Conservation (phyloP, 306 rosid genomes). For the Sphenostylis stenocarpa region DNA sequence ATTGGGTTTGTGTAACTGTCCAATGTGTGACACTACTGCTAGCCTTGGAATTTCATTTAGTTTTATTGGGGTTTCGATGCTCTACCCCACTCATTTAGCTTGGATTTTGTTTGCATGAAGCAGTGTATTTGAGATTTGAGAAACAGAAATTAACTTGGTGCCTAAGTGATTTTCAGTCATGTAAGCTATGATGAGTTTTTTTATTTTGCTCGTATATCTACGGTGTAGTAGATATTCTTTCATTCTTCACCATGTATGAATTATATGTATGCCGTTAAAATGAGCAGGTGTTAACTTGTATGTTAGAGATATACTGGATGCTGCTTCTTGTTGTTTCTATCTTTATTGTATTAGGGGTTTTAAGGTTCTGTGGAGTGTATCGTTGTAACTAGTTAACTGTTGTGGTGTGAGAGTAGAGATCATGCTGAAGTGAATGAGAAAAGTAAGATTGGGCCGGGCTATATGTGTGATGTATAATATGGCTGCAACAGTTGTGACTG, state of each 20-base stretch:
- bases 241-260: neutral
- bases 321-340: neutral
- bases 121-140: constrained; percentile 16
- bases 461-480: neutral
- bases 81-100: neutral
- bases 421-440: neutral
- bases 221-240: neutral
- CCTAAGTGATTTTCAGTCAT: constrained; percentile 9
- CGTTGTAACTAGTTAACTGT: neutral
- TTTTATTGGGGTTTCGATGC: neutral
- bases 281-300: neutral
- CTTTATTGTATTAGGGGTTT: neutral
- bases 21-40: constrained; percentile 7
- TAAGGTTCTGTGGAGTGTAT: neutral
- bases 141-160: neutral
- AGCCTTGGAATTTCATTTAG: neutral
- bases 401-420: neutral
- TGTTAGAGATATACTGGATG: neutral
- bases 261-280: neutral
- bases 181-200: neutral
- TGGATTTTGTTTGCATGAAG: neutral
- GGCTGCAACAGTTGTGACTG: neutral
- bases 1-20: neutral
- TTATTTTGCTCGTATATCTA: neutral
- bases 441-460: neutral